phyloP scores from a whole-genome alignment of 352 stramenopile genomes.

The Pythium graminicola region DNA sequence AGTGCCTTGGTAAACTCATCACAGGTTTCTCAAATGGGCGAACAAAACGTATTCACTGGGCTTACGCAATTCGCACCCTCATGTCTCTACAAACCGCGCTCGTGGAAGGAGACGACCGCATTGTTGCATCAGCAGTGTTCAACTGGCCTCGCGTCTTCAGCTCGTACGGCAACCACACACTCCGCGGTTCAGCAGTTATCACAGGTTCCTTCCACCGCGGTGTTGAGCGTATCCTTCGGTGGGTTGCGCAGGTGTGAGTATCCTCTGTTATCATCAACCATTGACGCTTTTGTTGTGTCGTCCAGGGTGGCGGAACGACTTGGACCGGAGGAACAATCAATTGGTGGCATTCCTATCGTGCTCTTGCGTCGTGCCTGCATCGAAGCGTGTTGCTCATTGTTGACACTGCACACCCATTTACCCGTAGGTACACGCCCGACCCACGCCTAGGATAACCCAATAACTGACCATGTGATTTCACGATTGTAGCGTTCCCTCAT shows the following conservation, averaged over 20 bases:
- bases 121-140: constrained; percentile 69
- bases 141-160: constrained; percentile 83
- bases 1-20: constrained; percentile 69
- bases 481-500: constrained; percentile 57
- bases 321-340: constrained; percentile 44
- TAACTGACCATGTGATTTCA: too few relatives aligned
- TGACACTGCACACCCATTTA: constrained; percentile 77
- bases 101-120: constrained; percentile 75
- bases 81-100: constrained; percentile 76
- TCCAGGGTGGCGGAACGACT: constrained; percentile 14
- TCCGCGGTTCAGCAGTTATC: constrained; percentile 71
- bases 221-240: constrained; percentile 72
- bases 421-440: constrained; percentile 36
- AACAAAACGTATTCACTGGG: constrained; percentile 77
- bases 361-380: constrained; percentile 66
- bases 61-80: constrained; percentile 74
- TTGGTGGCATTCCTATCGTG: constrained; percentile 70
- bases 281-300: constrained; percentile 18
- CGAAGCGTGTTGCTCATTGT: constrained; percentile 72
- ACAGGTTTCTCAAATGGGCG: constrained; percentile 61
- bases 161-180: constrained; percentile 74
- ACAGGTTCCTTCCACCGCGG: constrained; percentile 74
- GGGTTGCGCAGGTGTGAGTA: constrained; percentile 1
- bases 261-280: too few relatives aligned
- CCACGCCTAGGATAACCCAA: too few relatives aligned